Conservation (phyloP, 2,329 filamentous ascomycete species). For the Fusarium sp. region DNA sequence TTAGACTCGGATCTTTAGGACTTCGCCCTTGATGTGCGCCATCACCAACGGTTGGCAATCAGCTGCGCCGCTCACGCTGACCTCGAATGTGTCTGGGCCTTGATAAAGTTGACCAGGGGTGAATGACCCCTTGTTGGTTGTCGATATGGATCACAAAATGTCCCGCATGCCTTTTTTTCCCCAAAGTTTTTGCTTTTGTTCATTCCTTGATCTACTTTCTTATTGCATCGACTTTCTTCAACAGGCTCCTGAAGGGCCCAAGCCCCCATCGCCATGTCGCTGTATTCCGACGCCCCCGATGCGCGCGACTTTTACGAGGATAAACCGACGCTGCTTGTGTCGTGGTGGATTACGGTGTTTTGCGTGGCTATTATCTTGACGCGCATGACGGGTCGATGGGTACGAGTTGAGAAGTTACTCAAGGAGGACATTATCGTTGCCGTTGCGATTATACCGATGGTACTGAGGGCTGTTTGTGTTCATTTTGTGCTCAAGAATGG, state of each 20-base stretch:
- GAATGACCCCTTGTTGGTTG: conserved; percentile 3
- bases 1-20: neutral
- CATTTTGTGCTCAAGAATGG: conserved; percentile 87
- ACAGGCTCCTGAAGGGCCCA: conserved; percentile 16
- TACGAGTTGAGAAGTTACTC: conserved; percentile 85
- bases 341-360: conserved; percentile 91
- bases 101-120: conserved; percentile 11
- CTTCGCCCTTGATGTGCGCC: conserved; percentile 21
- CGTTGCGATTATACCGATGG: conserved; percentile 78
- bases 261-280: conserved; percentile 57
- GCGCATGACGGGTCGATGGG: conserved; percentile 80
- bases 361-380: conserved; percentile 82
- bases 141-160: conserved; percentile 14
- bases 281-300: conserved; percentile 65
- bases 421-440: conserved; percentile 87
- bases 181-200: conserved; percentile 7
- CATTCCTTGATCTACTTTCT: neutral
- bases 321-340: conserved; percentile 88
- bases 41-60: conserved; percentile 1
- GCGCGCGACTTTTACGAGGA: conserved; percentile 60
- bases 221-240: neutral
- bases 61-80: conserved; percentile 27
- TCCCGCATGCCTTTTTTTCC: conserved; percentile 27
- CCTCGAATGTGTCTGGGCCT: conserved; percentile 25
- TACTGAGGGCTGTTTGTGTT: conserved; percentile 81